These are phyloP conservation scores for Dipodascopsis uninucleata DNA, from an alignment of 805 yeast genomes.

Conservation along the genomic window DNA sequence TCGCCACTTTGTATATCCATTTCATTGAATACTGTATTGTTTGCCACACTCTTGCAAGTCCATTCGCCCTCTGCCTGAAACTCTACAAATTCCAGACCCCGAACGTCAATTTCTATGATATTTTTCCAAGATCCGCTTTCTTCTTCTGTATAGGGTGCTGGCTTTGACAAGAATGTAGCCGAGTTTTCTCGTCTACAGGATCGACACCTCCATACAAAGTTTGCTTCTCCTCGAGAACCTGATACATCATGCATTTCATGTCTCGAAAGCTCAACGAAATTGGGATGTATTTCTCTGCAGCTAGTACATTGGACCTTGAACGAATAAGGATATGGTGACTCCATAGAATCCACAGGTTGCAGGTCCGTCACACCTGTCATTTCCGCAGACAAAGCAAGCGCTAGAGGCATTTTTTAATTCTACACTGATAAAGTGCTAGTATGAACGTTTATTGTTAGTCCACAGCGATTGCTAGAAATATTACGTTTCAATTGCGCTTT, in stretches of 20 bases:
- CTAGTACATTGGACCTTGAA: conserved; percentile 61
- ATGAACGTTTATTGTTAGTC: no score
- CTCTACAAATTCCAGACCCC: conserved; percentile 73
- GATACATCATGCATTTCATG: conserved; percentile 40
- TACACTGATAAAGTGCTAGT: no score
- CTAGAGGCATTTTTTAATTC: conserved; percentile 26
- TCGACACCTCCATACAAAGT: conserved; percentile 72
- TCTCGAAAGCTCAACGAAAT: conserved; percentile 34
- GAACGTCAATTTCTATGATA: conserved; percentile 70
- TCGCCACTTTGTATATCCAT: conserved; percentile 76
- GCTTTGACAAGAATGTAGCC: conserved; percentile 32
- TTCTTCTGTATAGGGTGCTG: conserved; percentile 40
- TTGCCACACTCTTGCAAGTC: conserved; percentile 51
- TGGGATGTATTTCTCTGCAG: conserved; percentile 75
- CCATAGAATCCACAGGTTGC: conserved; percentile 56
- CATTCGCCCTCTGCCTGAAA: conserved; percentile 68
- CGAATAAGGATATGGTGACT: conserved; percentile 66
- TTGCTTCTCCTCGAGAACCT: conserved; percentile 79
- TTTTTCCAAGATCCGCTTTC: conserved; percentile 43
- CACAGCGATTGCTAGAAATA: no score
- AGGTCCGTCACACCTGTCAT: conserved; percentile 55
- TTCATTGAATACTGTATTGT: conserved; percentile 52
- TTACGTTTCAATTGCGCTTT: no score
- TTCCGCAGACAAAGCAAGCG: conserved; percentile 39
- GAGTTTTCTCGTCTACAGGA: conserved; percentile 48